These are phyloP conservation scores for Yueomyces sp. DNA, from an alignment of 805 yeast genomes.

Conservation along the genomic window DNA sequence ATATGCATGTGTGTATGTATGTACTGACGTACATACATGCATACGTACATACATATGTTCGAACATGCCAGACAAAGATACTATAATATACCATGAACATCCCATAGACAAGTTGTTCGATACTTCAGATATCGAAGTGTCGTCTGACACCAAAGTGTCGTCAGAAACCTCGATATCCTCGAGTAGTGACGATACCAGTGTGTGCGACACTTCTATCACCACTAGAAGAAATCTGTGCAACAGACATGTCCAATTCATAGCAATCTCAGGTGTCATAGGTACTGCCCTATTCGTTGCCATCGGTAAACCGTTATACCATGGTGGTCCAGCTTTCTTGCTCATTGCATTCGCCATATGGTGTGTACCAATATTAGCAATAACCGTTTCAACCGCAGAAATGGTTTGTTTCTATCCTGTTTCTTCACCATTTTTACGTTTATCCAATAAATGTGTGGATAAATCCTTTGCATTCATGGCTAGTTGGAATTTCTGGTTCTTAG, in stretches of 20 bases:
- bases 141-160: too few species aligned
- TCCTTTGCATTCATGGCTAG: slow-evolving; percentile 65
- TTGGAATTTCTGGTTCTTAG: slow-evolving; percentile 66
- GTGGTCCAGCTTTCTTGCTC: slow-evolving; percentile 60
- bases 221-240: slow-evolving; percentile 40
- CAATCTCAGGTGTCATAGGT: slow-evolving; percentile 74
- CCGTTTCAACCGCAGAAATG: slow-evolving; percentile 64
- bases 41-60: too few species aligned
- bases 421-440: slow-evolving; percentile 63
- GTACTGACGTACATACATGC: too few species aligned
- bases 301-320: slow-evolving; percentile 46
- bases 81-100: too few species aligned
- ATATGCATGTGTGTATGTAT: too few species aligned
- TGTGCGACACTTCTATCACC: neutral
- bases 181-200: neutral
- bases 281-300: slow-evolving; percentile 66
- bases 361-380: slow-evolving; percentile 49
- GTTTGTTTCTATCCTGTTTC: slow-evolving; percentile 62
- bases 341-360: slow-evolving; percentile 58
- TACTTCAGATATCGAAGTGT: too few species aligned
- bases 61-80: too few species aligned
- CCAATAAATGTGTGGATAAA: slow-evolving; percentile 64
- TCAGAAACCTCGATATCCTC: neutral
- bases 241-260: slow-evolving; percentile 65
- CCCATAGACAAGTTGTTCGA: too few species aligned